These are phyloP conservation scores for Diaporthe ampelina DNA, from an alignment of 2,329 filamentous ascomycete genomes.

Conservation along the genomic window DNA sequence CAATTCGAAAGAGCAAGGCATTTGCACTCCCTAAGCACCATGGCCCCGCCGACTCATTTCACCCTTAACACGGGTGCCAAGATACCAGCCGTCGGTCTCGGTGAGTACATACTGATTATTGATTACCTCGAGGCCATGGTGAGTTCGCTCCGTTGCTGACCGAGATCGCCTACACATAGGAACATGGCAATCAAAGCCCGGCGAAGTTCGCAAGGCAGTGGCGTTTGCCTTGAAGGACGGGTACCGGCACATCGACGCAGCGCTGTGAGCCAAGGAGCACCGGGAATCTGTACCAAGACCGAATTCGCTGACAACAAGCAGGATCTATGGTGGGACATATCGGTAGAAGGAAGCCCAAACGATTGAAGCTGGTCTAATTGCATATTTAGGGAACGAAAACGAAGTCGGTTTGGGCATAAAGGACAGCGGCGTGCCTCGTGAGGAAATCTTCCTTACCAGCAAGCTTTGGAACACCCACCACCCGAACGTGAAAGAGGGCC, in stretches of 20 bases:
- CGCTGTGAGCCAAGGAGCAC: slow-evolving; percentile 34
- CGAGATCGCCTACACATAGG: slow-evolving; percentile 49
- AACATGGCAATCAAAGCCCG: slow-evolving; percentile 71
- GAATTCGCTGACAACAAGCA: slow-evolving; percentile 6
- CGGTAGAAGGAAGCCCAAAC: slow-evolving; percentile 47
- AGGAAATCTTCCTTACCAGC: slow-evolving; percentile 67
- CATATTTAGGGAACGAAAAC: slow-evolving; percentile 58
- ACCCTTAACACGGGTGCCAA: slow-evolving; percentile 69
- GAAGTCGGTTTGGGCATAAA: slow-evolving; percentile 64
- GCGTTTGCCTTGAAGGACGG: slow-evolving; percentile 66
- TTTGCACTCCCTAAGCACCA: not conserved
- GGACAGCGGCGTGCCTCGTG: slow-evolving; percentile 59
- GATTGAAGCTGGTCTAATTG: not conserved
- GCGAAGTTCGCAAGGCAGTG: slow-evolving; percentile 70
- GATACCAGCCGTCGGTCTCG: slow-evolving; percentile 68
- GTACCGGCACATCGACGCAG: slow-evolving; percentile 71
- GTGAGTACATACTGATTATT: slow-evolving; percentile 51
- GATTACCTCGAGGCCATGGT: slow-evolving; percentile 39
- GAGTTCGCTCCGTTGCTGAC: not conserved
- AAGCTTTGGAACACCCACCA: slow-evolving; percentile 76
- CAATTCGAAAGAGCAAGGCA: not conserved
- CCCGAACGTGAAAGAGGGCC: slow-evolving; percentile 60
- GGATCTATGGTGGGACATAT: slow-evolving; percentile 9
- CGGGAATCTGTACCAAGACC: not conserved
- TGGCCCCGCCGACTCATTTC: slow-evolving; percentile 33